Base-by-base conservation (phyloP, 768 basidiomycete species). In the Exsudoporus frostii region DNA sequence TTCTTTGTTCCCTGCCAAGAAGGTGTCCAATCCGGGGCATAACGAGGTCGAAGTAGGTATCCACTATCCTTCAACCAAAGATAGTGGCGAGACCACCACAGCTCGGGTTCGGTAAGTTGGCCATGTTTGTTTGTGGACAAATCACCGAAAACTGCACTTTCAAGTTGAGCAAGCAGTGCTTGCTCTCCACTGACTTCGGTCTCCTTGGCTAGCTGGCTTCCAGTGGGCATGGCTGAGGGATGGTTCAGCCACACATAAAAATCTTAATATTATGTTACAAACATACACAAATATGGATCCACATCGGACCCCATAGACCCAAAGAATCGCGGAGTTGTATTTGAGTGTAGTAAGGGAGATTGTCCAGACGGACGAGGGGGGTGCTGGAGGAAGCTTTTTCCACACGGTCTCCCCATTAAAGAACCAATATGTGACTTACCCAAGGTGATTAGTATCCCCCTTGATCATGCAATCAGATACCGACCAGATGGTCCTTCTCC, bases 21-120 rank as follows among this genome's bases (percentile, higher is more conserved):
- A 6, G 64, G 64, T 0, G 24, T 36, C 64, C 64, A 65, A 2
- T 50, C 54, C 0, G 64, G 63, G 27, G 51, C 42, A 43, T 65
- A 65, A 4, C 64, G 64, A 5, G 48, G 50, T 10, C 64, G 56
- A 36, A 65, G 58, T 3, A 54, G 0, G 5, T 65, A 65, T 2
- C 63, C 63, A 3, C 8, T 44, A 0, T 51, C 55, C 36, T 56
- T 47, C 29, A 66, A n/a, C 56, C 58, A 64, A 4, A 25, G 0
- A 0, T 56, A 57, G n/a, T 39, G 64, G 7, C 34, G 0, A 4
- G 49, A 42, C 64, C 64, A 63, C 51, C 59, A 60, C 1, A 29
- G 5, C 4, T 63, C 62, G 0, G 14, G 39, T 4, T 48, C 40
- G 27, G 61, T 48, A 0, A 58, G 56, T 17, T 47, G 29, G 19